Evolutionary conservation across 2,329 filamentous ascomycete species (phyloP), one percentile per base, ranked within the genome.

Genomic region (Coleophoma eucalyptorum): DNA sequence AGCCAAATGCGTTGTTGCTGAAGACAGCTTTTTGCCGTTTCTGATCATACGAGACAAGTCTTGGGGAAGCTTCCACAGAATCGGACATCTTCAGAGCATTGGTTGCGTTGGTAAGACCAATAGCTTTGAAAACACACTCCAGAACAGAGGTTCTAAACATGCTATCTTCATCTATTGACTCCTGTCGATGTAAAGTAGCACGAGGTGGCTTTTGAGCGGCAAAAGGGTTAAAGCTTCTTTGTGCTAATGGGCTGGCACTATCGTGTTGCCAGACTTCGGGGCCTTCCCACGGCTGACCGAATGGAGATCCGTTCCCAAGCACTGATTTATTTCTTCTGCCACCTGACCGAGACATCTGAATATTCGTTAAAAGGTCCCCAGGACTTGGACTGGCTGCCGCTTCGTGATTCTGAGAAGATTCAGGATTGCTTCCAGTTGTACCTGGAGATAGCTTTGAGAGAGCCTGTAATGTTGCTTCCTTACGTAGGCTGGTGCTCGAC

Each of bases 41-140:
- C 42, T 89, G 84, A 64, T 99, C 94, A 55, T 90, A 89, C 0
- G 91, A 95, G 0, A 92, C 79, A 5, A 97, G 75, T 32, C 86
- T 81, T 2, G 94, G 94, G 1, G 94, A 97, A 8, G 83, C 87
- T 58, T 97, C 92, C 0, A 85, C 84, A 0, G 94, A 97, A 46
- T 85, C 84, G 0, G 79, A 73, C 58, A 87, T 88, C 44, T 81
- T 79, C 0, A 87, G 75, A 0, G 79, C 76, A 51, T 85, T 81
- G 34, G 84, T 84, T 3, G 78, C 80, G 32, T 84, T 83, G 18
- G 85, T 87, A 50, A 99, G 72, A 0, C 94, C 94, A 53, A 99
- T 87, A 0, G 91, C 88, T 65, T 93, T 97, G 70, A 96, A 93
- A 73, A 99, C 96, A 65, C 94, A 97, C 59, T 96, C 90, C 19